phyloP scores from a whole-genome alignment of 192 early-diverging fungal genomes.

The Neocallimastix lanati region DNA sequence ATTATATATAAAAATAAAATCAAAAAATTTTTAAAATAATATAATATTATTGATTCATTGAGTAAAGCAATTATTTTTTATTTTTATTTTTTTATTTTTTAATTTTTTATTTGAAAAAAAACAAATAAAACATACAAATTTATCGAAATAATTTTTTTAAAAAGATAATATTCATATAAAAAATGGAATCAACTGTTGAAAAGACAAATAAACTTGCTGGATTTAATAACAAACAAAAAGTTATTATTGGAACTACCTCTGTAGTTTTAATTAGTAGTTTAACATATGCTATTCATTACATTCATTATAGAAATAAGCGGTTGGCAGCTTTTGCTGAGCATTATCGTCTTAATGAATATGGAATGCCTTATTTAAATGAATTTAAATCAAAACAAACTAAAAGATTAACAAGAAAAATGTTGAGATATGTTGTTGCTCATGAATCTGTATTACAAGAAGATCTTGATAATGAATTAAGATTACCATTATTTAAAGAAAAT shows the following conservation, averaged over 20 bases:
- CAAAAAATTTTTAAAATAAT: too few relatives aligned
- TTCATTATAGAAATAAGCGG: neutral
- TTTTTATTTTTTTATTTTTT: too few relatives aligned
- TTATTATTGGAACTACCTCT: neutral
- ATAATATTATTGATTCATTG: too few relatives aligned
- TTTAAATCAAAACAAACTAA: neutral
- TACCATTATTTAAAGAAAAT: neutral
- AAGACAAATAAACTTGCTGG: neutral
- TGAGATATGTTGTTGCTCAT: neutral
- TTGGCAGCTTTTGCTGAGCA: neutral
- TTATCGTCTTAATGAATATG: neutral
- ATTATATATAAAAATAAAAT: too few relatives aligned
- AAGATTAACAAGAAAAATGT: neutral
- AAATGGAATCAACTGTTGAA: neutral
- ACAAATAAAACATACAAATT: too few relatives aligned
- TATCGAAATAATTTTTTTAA: too few relatives aligned
- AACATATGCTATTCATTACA: neutral
- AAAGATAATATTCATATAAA: neutral
- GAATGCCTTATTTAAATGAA: neutral
- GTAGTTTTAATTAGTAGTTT: neutral
- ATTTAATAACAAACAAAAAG: neutral
- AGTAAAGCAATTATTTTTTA: too few relatives aligned
- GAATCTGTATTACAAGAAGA: neutral
- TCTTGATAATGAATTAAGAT: neutral
- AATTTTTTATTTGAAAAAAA: too few relatives aligned